phyloP scores from a whole-genome alignment of 116 monocot genomes.

The Trichopus zeylanicus region DNA sequence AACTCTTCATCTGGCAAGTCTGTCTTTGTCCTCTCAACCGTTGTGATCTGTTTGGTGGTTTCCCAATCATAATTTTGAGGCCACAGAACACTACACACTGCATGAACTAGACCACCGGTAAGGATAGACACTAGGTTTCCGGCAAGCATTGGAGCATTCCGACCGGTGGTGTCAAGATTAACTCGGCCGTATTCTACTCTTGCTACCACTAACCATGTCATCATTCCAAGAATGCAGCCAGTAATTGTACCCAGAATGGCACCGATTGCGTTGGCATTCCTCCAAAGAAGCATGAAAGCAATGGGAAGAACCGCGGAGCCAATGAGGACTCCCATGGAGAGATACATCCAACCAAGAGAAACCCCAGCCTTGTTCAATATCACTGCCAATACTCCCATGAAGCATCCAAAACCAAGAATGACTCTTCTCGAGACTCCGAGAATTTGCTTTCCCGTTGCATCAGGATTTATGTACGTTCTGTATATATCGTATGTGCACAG shows the following conservation, averaged over 20 bases:
- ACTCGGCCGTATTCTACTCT: conserved; percentile 65
- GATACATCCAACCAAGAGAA: conserved; percentile 98
- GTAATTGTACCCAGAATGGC: conserved; percentile 52
- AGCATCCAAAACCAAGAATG: conserved; percentile 68
- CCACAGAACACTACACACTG: conserved; percentile 45
- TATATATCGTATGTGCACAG: conserved; percentile 97
- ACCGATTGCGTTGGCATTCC: conserved; percentile 77
- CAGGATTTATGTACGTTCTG: conserved; percentile 84
- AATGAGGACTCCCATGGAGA: conserved; percentile 87
- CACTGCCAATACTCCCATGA: conserved; percentile 93
- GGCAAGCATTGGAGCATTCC: conserved; percentile 92
- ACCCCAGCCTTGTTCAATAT: conserved; percentile 83
- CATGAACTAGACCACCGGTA: conserved; percentile 65
- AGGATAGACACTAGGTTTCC: conserved; percentile 90
- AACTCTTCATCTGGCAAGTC: conserved; percentile 70
- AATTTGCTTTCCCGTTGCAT: conserved; percentile 83
- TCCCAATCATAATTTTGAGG: conserved; percentile 95
- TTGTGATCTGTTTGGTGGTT: conserved; percentile 66
- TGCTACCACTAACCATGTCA: conserved; percentile 71
- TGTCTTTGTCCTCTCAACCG: conserved; percentile 52
- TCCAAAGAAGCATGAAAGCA: conserved; percentile 90
- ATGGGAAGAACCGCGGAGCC: conserved; percentile 93
- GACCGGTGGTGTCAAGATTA: conserved; percentile 76
- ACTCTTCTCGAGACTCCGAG: conserved; percentile 68
- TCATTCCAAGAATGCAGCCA: conserved; percentile 69